Percentiles rank a stretch among this genome's conserved stretches.
These are phyloP conservation scores for Rhodomyrtus tomentosa DNA, from an alignment of 345 rosid species.

Conservation along the genomic window DNA sequence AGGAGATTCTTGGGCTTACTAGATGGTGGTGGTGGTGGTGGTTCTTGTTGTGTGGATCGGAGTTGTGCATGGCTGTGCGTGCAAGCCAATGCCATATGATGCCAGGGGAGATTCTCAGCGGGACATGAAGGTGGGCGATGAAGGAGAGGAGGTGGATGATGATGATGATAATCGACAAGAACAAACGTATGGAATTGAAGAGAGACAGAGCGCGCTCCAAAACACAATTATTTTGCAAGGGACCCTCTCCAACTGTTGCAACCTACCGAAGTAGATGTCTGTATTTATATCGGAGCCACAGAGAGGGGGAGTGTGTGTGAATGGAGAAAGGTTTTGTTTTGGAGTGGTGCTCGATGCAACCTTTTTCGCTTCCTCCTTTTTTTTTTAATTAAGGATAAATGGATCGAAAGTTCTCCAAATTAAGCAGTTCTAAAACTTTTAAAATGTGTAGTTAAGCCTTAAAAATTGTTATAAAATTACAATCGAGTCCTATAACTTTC, in stretches of 20 bases:
- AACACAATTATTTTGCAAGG: neutral
- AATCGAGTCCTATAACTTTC: too few species aligned
- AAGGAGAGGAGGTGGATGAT: neutral
- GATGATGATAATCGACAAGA: neutral
- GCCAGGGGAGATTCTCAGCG: neutral
- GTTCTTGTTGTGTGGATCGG: neutral
- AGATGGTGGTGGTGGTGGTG: slow-evolving; percentile 1
- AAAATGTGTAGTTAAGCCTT: too few species aligned
- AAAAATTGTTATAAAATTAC: too few species aligned
- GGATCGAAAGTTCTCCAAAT: too few species aligned
- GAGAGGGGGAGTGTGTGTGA: neutral
- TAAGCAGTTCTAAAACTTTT: too few species aligned
- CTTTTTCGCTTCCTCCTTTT: neutral
- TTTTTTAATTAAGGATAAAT: too few species aligned
- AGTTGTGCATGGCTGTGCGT: neutral
- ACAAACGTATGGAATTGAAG: neutral
- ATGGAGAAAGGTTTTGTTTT: neutral
- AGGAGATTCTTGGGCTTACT: slow-evolving; percentile 38
- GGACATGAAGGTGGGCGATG: neutral
- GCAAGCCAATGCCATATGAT: neutral
- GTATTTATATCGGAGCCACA: neutral
- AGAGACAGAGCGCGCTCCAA: neutral
- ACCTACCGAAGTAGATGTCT: neutral
- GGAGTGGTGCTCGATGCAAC: neutral
- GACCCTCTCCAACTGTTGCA: neutral